Percentiles rank a stretch among this genome's conserved stretches.
Evolutionary conservation across 768 basidiomycete species (phyloP).

Genomic region (Rhizopogon sp.): DNA sequence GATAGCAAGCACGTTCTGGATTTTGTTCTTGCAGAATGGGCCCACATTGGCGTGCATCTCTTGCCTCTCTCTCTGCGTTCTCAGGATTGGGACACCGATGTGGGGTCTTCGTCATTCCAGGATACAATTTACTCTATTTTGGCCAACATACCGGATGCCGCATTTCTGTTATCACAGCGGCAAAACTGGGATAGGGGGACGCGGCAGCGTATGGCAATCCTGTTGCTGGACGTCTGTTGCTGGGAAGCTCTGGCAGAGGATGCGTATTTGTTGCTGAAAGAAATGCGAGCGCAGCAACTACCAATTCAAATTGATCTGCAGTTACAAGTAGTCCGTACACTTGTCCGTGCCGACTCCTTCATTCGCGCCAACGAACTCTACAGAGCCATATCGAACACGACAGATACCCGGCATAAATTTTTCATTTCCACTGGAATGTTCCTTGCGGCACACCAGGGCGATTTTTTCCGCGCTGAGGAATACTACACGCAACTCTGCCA

Average conservation of each 20-base stretch:
- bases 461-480: conserved; percentile 36
- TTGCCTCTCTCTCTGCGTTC: not conserved
- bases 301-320: conserved; percentile 23
- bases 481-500: conserved; percentile 35
- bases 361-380: conserved; percentile 42
- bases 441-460: conserved; percentile 49
- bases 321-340: conserved; percentile 34
- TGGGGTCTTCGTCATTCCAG: conserved; percentile 22
- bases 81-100: too few species aligned
- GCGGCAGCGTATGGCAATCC: conserved; percentile 28
- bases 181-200: conserved; percentile 21
- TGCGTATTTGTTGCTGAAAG: conserved; percentile 35
- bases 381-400: conserved; percentile 21
- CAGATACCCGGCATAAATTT: conserved; percentile 12
- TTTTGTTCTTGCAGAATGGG: conserved; percentile 37
- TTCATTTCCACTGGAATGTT: conserved; percentile 44
- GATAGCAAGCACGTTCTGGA: conserved; percentile 31
- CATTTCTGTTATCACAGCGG: conserved; percentile 15
- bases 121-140: conserved; percentile 21
- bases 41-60: conserved; percentile 13
- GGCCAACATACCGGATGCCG: conserved; percentile 29
- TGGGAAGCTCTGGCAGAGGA: conserved; percentile 25
- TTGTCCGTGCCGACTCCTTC: conserved; percentile 35
- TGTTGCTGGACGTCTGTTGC: conserved; percentile 40
- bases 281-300: conserved; percentile 34